Base-by-base conservation (phyloP, 2,329 filamentous ascomycete species). In the Ceratocystis lukuohia region DNA sequence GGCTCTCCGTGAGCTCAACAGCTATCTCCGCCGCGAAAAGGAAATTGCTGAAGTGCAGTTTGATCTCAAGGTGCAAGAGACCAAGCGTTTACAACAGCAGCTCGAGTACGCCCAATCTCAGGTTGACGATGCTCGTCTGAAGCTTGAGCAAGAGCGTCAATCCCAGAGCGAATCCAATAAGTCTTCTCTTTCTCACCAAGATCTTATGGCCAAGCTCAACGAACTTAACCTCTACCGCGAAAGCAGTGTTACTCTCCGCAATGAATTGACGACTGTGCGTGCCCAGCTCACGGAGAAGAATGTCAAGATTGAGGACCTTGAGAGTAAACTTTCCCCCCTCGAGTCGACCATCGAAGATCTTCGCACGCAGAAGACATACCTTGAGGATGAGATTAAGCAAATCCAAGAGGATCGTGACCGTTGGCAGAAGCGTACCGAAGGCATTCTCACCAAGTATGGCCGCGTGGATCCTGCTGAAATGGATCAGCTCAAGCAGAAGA, bases 21-120 rank as follows among this genome's bases (percentile, higher is more conserved):
- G 84, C 69, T 99, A 94, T 74, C 79, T 99, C 69, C 88, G 93
- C 59, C 88, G 91, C 53, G 95, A 99, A 77, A 99, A 97, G 79
- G 94, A 97, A 74, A 97, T 99, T 70, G 83, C 96, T 7, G 93
- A 99, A 71, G 90, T 96, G n/a, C 93, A 97, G 72, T 89, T 91
- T 71, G 92, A 96, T 71, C 80, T 97, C 57, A 92, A 93, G 71
- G 82, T 86, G 0, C 90, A 96, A 71, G 94, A 99, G 76, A 82
- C 85, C 65, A 96, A 95, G 76, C 86, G 94, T 65, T 77, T 96
- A 53, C 89, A 93, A 72, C 91, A 96, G 71, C 91, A 97, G 73
- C 82, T 96, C 28, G 88, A 96, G 63, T 92, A 96, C 73, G 82
- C 87, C 7, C 90, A 94, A 71, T 84, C 84, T 25, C 91, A 97